Conservation (phyloP, 805 yeast species). For the Jamesozyma spencerorum region DNA sequence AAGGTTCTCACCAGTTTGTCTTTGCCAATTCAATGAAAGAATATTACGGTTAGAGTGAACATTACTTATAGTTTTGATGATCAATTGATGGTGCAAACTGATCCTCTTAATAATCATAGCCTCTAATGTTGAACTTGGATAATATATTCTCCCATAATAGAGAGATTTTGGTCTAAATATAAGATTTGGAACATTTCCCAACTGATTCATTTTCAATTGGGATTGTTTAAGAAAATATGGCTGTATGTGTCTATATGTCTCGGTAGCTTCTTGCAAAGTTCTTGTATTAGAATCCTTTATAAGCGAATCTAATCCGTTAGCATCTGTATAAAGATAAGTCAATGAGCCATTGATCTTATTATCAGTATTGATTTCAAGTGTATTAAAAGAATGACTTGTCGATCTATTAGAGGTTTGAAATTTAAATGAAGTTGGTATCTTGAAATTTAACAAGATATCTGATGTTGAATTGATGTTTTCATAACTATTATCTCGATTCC, state of each 20-base stretch:
- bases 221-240: slow-evolving; percentile 29
- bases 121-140: slow-evolving; percentile 80
- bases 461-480: slow-evolving; percentile 69
- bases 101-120: slow-evolving; percentile 72
- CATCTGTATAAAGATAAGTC: slow-evolving; percentile 63
- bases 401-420: slow-evolving; percentile 63
- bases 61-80: slow-evolving; percentile 69
- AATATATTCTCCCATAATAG: slow-evolving; percentile 76
- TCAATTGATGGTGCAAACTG: slow-evolving; percentile 49
- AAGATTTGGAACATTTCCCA: no score
- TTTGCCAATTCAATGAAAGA: slow-evolving; percentile 62
- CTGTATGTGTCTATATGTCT: slow-evolving; percentile 56
- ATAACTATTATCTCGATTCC: slow-evolving; percentile 75
- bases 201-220: no score
- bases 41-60: slow-evolving; percentile 43
- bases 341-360: slow-evolving; percentile 70
- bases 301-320: slow-evolving; percentile 45
- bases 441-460: slow-evolving; percentile 57
- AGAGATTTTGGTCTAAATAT: slow-evolving; percentile 30
- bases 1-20: slow-evolving; percentile 51
- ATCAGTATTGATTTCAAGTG: slow-evolving; percentile 55
- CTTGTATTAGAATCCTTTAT: slow-evolving; percentile 40
- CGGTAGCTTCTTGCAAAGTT: slow-evolving; percentile 55
- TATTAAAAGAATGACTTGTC: slow-evolving; percentile 59
- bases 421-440: slow-evolving; percentile 56